These are phyloP conservation scores for Trichoderma cornu-damae DNA, from an alignment of 2,329 filamentous ascomycete genomes.

Conservation along the genomic window DNA sequence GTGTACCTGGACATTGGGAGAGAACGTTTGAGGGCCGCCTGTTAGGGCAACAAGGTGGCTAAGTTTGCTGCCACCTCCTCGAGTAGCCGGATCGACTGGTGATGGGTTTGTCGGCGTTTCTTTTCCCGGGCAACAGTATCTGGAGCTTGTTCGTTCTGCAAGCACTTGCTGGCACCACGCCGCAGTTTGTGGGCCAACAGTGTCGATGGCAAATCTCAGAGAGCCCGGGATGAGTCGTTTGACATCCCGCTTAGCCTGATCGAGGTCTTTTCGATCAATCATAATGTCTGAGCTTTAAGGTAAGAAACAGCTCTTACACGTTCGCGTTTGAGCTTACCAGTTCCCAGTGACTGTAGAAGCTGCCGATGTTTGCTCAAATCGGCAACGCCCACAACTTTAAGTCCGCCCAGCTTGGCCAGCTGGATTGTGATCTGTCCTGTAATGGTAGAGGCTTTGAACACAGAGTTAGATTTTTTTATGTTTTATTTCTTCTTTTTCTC, in stretches of 20 bases:
- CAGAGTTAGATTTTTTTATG: neutral
- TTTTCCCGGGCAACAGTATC: slow-evolving; percentile 10
- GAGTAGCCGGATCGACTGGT: neutral
- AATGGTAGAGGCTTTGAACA: slow-evolving; percentile 9
- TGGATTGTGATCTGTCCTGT: slow-evolving; percentile 7
- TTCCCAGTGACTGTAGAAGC: neutral
- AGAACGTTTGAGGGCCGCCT: neutral
- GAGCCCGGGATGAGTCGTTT: slow-evolving; percentile 7
- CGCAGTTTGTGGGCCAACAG: slow-evolving; percentile 3
- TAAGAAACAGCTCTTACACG: neutral
- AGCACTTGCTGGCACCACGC: slow-evolving; percentile 16
- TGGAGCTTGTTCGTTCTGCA: slow-evolving; percentile 14
- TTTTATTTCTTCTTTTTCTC: neutral
- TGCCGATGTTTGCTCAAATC: neutral
- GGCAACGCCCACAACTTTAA: slow-evolving; percentile 9
- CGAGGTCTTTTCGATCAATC: slow-evolving; percentile 9
- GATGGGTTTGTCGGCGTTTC: slow-evolving; percentile 12
- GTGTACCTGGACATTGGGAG: slow-evolving; percentile 12
- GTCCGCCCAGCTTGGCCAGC: slow-evolving; percentile 8
- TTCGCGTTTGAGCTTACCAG: neutral
- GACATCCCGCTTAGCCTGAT: slow-evolving; percentile 11
- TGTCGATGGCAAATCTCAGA: slow-evolving; percentile 11
- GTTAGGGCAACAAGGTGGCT: slow-evolving; percentile 12
- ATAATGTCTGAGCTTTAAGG: neutral
- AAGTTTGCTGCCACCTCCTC: slow-evolving; percentile 15